Base-by-base conservation (phyloP, 345 rosid genomes). In the Leavenworthia alabamica region DNA sequence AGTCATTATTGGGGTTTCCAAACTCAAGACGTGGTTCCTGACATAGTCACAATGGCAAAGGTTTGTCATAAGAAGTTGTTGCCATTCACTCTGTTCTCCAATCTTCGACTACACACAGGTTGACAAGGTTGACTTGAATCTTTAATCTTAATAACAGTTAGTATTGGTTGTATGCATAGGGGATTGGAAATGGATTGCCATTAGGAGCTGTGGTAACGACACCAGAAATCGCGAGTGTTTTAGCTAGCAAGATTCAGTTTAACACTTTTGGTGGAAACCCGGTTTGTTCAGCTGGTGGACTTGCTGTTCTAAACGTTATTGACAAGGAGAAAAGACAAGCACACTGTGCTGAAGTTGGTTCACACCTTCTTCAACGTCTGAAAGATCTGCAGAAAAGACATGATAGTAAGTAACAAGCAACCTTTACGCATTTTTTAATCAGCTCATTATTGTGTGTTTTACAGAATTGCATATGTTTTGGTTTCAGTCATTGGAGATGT, bases 191-290 rank as follows among this genome's bases (percentile, higher is more conserved):
- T 51, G 96, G 96, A 55, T 82, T 93, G 67, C 99, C 99, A 26
- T 72, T 93, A 58, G 97, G 95, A 59, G 97, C 97, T 7, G 97
- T 90, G 33, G 96, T 90, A 55, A 93, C 96, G 32, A 93, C 99
- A 22, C 90, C 90, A n/a, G 96, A 85, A 73, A 93, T 93, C 48
- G 99, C 99, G 0, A 88, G 64, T 58, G 92, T 82, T n/a, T 69
- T 93, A 91, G 77, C 89, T 45, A 80, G 81, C 56, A 90, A 93
- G 70, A 81, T 93, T 67, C 92, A 79, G 72, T 93, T 90, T 59
- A 86, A 93, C 73, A 90, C 96, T 35, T 93, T 81, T 65, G 97
- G 99, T n/a, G 97, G 99, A 14, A 89, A 90, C 72, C 99, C 97
- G 3, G 95, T 93, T 15, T 93, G 99, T 67, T 89, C 96, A 78